A percentile compares a stretch with the other conserved stretches of the same genome.
Conservation (phyloP, 192 early-diverging fungal genomes). For the Coemansia sp. region DNA sequence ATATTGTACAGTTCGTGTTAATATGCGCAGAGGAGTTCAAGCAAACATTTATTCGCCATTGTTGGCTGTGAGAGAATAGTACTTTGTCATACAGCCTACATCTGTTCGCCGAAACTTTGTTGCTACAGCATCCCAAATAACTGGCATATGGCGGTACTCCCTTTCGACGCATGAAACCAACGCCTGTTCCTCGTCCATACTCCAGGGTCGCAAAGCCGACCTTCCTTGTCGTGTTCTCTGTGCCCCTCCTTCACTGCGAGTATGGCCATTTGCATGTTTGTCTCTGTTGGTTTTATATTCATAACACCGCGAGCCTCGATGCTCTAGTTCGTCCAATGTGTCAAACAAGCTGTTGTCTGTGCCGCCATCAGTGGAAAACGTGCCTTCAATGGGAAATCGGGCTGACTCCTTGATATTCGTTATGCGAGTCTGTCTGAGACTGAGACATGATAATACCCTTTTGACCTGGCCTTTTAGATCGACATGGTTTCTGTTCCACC, state of each 20-base stretch:
- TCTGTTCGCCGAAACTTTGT: constrained; percentile 13
- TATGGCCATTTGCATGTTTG: no score
- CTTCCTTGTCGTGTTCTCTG: no score
- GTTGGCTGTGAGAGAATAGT: constrained; percentile 11
- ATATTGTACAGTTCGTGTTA: no score
- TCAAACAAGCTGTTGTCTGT: constrained; percentile 2
- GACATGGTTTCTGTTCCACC: not conserved
- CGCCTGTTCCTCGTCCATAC: constrained; percentile 11
- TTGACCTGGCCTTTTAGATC: not conserved
- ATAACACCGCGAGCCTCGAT: not conserved
- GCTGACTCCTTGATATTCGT: no score
- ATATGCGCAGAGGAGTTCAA: no score
- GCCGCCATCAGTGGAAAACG: not conserved
- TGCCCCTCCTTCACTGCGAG: no score
- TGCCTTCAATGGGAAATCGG: not conserved
- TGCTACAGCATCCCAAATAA: constrained; percentile 21
- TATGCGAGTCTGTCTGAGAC: not conserved
- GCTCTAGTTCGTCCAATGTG: constrained; percentile 3
- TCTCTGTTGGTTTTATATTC: not conserved
- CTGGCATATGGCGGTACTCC: not conserved
- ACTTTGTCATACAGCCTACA: constrained; percentile 37
- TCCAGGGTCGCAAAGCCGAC: constrained; percentile 16
- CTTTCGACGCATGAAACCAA: constrained; percentile 8
- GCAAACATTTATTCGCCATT: no score
- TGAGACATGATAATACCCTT: not conserved